phyloP scores from a whole-genome alignment of 2,329 filamentous ascomycete species.

The Arthrobotrys sphaeroides region DNA sequence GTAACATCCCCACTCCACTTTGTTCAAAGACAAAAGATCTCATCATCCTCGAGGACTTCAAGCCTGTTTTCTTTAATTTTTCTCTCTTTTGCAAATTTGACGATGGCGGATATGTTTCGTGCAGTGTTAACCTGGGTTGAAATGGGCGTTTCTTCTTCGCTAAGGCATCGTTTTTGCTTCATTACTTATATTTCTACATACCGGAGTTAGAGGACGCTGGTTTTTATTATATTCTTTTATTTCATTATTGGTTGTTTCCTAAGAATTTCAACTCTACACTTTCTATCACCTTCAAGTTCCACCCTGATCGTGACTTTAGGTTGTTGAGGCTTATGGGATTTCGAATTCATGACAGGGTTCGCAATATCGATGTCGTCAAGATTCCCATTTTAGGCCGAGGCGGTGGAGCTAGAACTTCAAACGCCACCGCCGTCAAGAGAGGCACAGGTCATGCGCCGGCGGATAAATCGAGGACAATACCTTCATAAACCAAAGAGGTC shows the following conservation, averaged over 20 bases:
- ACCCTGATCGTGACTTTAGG: too few relatives aligned
- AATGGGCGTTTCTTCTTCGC: conserved; percentile 2
- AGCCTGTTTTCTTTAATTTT: not conserved
- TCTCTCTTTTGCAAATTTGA: conserved; percentile 1
- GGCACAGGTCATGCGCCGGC: conserved; percentile 4
- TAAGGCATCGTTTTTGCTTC: too few relatives aligned
- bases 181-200: not conserved
- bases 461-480: not conserved
- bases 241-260: not conserved
- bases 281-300: too few relatives aligned
- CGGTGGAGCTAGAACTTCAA: too few relatives aligned
- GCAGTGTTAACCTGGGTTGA: not conserved
- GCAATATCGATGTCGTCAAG: conserved; percentile 20
- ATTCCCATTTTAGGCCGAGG: conserved; percentile 14
- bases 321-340: too few relatives aligned
- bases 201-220: conserved; percentile 11
- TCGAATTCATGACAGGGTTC: not conserved
- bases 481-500: not conserved
- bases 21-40: not conserved
- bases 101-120: not conserved
- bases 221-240: not conserved
- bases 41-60: not conserved
- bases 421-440: not conserved
- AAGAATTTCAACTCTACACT: not conserved
- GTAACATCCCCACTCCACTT: too few relatives aligned